Percentiles rank a stretch among this genome's conserved stretches.
Conservation (phyloP, 176 grass and related monocot species). For the Sorghum bicolor region Sorghum_bicolor_NCBIv3 NC_012870.2:8749501-8750000, state of each 20-base stretch:
- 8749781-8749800: background rate
- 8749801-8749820: background rate
- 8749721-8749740: slow-evolving; percentile 8
- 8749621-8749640: background rate
- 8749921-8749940: slow-evolving; percentile 15
- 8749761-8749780: background rate
- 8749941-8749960: background rate
- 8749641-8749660: background rate
- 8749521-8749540: background rate
- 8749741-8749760: background rate
- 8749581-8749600: background rate
- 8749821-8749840: background rate
- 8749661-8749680: background rate
- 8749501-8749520: background rate
- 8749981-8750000: slow-evolving; percentile 96
- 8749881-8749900: background rate
- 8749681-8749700: background rate
- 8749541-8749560: background rate
- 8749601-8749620: slow-evolving; percentile 14
- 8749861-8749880: background rate
- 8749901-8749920: background rate
- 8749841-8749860: background rate
- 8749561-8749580: background rate
- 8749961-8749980: slow-evolving; percentile 58
- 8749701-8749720: no score